These are phyloP conservation scores for Kwoniella heveanensis DNA, from an alignment of 768 basidiomycete species.

Conservation along the genomic window DNA sequence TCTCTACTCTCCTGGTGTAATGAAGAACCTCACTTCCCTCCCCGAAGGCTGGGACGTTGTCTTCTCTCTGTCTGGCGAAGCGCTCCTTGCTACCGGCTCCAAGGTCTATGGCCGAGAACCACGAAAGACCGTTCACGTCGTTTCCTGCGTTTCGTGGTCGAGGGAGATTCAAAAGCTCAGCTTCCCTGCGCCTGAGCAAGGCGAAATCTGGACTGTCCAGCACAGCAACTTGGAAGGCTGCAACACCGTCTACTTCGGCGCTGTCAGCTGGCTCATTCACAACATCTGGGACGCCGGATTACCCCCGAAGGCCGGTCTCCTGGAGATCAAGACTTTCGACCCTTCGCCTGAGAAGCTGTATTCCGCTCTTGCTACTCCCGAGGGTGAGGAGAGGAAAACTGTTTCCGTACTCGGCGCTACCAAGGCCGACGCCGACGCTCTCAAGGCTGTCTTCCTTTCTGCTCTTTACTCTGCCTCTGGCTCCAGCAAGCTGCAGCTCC, in stretches of 20 bases:
- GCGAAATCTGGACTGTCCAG: slow-evolving; percentile 58
- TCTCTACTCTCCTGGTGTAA: slow-evolving; percentile 56
- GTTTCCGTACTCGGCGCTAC: slow-evolving; percentile 39
- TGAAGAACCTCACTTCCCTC: slow-evolving; percentile 38
- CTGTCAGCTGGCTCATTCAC: slow-evolving; percentile 29
- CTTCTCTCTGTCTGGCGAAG: slow-evolving; percentile 75
- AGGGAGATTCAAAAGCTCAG: slow-evolving; percentile 72
- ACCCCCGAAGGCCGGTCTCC: slow-evolving; percentile 20
- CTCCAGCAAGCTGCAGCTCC: slow-evolving; percentile 36
- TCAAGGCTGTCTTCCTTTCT: slow-evolving; percentile 47
- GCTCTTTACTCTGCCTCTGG: slow-evolving; percentile 48
- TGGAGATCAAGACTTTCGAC: slow-evolving; percentile 37
- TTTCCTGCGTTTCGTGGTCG: slow-evolving; percentile 79
- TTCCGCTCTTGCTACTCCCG: slow-evolving; percentile 31
- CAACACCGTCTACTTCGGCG: slow-evolving; percentile 38
- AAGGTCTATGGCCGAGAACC: slow-evolving; percentile 68
- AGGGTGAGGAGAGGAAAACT: slow-evolving; percentile 30
- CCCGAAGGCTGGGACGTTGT: slow-evolving; percentile 62
- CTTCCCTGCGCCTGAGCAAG: slow-evolving; percentile 56
- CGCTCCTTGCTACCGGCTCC: slow-evolving; percentile 73
- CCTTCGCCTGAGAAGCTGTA: slow-evolving; percentile 39
- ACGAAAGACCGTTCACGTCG: slow-evolving; percentile 75
- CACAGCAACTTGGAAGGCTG: slow-evolving; percentile 36
- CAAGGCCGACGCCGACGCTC: slow-evolving; percentile 39
- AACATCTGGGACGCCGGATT: slow-evolving; percentile 11